Evolutionary conservation across 129 eudicot genomes (phyloP).

Genomic region (Smallanthus sonchifolius): DNA sequence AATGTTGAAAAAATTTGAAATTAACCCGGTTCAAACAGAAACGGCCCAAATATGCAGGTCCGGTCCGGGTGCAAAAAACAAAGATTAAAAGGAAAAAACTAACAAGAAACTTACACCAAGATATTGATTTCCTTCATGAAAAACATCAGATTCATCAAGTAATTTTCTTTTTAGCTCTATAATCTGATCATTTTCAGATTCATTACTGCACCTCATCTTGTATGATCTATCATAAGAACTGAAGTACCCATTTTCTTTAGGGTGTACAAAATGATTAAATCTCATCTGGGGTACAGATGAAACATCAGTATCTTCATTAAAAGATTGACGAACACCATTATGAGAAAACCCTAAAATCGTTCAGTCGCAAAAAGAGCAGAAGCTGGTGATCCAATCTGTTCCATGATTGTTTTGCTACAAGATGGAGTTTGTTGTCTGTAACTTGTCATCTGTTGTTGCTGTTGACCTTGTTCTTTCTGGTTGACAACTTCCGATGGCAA

Average conservation of each 20-base stretch:
- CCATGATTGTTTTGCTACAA: conserved; percentile 37
- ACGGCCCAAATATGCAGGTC: too few species aligned
- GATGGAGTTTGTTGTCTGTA: conserved; percentile 37
- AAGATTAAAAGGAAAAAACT: not conserved
- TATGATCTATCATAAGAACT: conserved; percentile 38
- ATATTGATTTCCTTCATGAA: conserved; percentile 41
- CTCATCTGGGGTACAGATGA: conserved; percentile 26
- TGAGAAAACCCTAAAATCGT: conserved; percentile 44
- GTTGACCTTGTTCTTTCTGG: conserved; percentile 25
- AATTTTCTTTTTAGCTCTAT: conserved; percentile 54
- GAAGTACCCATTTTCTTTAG: conserved; percentile 25
- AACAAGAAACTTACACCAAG: conserved; percentile 47
- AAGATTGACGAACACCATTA: conserved; percentile 26
- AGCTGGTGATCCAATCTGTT: conserved; percentile 56
- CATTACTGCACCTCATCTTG: conserved; percentile 32
- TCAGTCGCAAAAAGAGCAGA: conserved; percentile 62
- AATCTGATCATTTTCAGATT: conserved; percentile 46
- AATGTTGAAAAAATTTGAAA: too few species aligned
- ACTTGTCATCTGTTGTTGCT: conserved; percentile 23
- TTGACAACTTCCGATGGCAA: conserved; percentile 25
- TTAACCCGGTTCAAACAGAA: too few species aligned
- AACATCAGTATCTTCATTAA: conserved; percentile 22
- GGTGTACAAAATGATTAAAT: conserved; percentile 20
- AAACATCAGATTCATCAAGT: conserved; percentile 49
- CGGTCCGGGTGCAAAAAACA: not conserved